Evolutionary conservation across 2,329 filamentous ascomycete genomes (phyloP), one percentile per base, ranked within the genome.

Genomic region (Drechslerella dactyloides): DNA sequence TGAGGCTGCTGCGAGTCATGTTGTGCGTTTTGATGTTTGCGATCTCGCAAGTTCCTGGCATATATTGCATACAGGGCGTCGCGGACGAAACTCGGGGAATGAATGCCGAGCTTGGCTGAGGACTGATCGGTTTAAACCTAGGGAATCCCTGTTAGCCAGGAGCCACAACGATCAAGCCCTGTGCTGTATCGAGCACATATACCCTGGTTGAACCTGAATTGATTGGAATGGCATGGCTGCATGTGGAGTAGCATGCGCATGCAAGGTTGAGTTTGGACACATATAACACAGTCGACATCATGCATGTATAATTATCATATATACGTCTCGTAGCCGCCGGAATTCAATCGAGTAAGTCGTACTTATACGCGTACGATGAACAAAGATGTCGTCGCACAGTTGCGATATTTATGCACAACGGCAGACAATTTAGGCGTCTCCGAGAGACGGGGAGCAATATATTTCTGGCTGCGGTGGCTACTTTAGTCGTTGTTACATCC

Each of bases 331-430:
- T 42, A 17, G 13, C 3, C 4, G 37, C 5, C 37, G n/a, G 15
- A 2, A 42, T 42, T 17, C 27, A 33, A 33, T 33, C 27, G 8
- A 8, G 27, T 33, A 33, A 33, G 27, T 33, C 27, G 27, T 8
- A 33, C 27, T 3, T 33, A 33, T 42, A 42, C 13, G 37, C n/a
- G 8, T 42, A 42, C 13, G 37, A 2, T 13, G 37, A 15, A 42
- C 37, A 17, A 42, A 3, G 37, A 15, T 15, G n/a, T 42, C 37
- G 37, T 15, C 27, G 2, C 37, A 2, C 13, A 13, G 5, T 42
- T 42, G 37, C 37, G 37, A 42, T 42, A 42, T 42, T 42, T 42
- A 42, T 42, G 37, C 37, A 33, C 27, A 42, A 42, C 13, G 37
- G n/a, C 37, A 42, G 4, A 42, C 5, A 17, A 42, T 13, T 17